Evolutionary conservation across 1,139 yeast species (phyloP).

Genomic region (Blastobotrys apis): DNA sequence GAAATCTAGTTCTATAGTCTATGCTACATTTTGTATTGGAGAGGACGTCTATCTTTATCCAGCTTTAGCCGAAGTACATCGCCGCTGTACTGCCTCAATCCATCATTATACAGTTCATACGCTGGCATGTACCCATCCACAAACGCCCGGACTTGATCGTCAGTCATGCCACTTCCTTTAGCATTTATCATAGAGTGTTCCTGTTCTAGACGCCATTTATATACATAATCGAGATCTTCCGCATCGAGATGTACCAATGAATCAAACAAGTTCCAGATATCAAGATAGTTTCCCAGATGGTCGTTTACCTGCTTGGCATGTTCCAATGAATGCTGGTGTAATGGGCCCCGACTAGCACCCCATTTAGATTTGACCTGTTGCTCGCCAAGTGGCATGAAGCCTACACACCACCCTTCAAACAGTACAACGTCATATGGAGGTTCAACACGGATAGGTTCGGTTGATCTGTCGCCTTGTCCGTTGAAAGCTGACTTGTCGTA

Average conservation of each 20-base stretch:
- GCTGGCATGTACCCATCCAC: conserved; percentile 85
- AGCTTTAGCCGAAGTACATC: conserved; percentile 9
- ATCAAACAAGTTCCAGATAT: conserved; percentile 58
- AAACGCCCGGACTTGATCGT: conserved; percentile 58
- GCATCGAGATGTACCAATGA: conserved; percentile 63
- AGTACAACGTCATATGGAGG: conserved; percentile 58
- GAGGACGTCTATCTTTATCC: conserved; percentile 8
- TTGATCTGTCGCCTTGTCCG: conserved; percentile 76
- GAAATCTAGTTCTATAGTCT: no score
- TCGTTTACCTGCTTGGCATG: conserved; percentile 47
- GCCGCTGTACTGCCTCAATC: conserved; percentile 30
- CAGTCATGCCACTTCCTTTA: conserved; percentile 76
- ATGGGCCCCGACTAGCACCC: conserved; percentile 16
- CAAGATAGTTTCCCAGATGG: conserved; percentile 46
- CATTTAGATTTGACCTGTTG: conserved; percentile 19
- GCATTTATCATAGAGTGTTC: conserved; percentile 59
- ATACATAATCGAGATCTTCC: conserved; percentile 55
- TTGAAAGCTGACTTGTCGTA: conserved; percentile 72
- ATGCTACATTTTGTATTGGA: no score
- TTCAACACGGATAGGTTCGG: conserved; percentile 23
- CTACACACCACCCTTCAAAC: conserved; percentile 94
- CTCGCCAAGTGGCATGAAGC: conserved; percentile 51
- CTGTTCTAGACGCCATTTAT: conserved; percentile 79
- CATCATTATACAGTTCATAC: conserved; percentile 62
- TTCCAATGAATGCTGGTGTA: conserved; percentile 28